phyloP scores from a whole-genome alignment of 2,329 filamentous ascomycete species.

The Lojkania enalia region DNA sequence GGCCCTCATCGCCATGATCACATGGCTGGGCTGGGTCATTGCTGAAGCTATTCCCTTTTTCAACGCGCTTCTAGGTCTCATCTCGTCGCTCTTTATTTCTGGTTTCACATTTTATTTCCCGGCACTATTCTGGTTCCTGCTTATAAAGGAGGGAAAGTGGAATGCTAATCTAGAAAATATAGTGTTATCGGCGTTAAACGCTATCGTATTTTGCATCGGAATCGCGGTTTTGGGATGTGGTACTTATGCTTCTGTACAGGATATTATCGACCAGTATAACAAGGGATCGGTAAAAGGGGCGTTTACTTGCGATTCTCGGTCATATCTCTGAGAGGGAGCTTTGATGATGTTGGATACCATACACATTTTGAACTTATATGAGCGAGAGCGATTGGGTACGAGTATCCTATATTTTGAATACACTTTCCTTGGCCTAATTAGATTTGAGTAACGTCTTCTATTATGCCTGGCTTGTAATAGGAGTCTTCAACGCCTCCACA shows the following conservation, averaged over 20 bases:
- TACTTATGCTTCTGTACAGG: slow-evolving; percentile 46
- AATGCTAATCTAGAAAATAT: slow-evolving; percentile 24
- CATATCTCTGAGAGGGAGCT: slow-evolving; percentile 26
- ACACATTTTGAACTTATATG: too few relatives aligned
- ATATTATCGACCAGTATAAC: slow-evolving; percentile 42
- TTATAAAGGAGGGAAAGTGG: slow-evolving; percentile 48
- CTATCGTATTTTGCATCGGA: slow-evolving; percentile 21
- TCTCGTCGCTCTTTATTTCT: slow-evolving; percentile 64
- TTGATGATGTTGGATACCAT: too few relatives aligned
- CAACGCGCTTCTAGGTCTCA: slow-evolving; percentile 67
- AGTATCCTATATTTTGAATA: too few relatives aligned
- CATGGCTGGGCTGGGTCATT: slow-evolving; percentile 68
- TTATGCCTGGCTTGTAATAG: too few relatives aligned
- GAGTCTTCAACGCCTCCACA: too few relatives aligned
- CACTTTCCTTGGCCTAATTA: too few relatives aligned
- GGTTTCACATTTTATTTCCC: slow-evolving; percentile 64
- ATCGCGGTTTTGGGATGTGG: slow-evolving; percentile 34
- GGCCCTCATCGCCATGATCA: slow-evolving; percentile 58
- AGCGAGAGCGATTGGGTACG: too few relatives aligned
- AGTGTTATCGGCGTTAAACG: slow-evolving; percentile 18
- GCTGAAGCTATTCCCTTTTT: slow-evolving; percentile 73
- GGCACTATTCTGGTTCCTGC: slow-evolving; percentile 42
- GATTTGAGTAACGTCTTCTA: too few relatives aligned
- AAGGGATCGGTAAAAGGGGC: slow-evolving; percentile 35
- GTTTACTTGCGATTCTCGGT: slow-evolving; percentile 39